Percentiles rank a stretch among this genome's conserved stretches.
Conservation (phyloP, 805 yeast species). For the Kazachstania africana region DNA sequence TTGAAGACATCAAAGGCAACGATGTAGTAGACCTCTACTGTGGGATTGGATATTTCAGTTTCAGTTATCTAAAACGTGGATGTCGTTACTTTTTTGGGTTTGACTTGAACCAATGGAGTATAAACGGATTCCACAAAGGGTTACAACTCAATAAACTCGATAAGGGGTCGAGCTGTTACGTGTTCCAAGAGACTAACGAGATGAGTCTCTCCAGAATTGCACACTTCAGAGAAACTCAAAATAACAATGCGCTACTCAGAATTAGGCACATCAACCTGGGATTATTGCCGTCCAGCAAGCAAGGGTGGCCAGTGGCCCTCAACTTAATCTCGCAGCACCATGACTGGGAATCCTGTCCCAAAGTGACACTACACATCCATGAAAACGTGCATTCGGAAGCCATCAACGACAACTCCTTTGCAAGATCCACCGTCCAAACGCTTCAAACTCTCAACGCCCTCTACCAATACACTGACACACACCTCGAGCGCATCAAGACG, state of each 20-base stretch:
- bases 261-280: slow-evolving; percentile 63
- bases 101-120: slow-evolving; percentile 81
- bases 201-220: slow-evolving; percentile 33
- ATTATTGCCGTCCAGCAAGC: slow-evolving; percentile 57
- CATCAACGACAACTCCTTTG: slow-evolving; percentile 20
- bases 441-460: slow-evolving; percentile 1
- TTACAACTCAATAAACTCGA: slow-evolving; percentile 30
- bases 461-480: slow-evolving; percentile 13
- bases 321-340: slow-evolving; percentile 6
- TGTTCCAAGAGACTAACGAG: slow-evolving; percentile 58
- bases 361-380: slow-evolving; percentile 49
- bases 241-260: slow-evolving; percentile 18
- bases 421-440: slow-evolving; percentile 2
- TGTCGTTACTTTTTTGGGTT: slow-evolving; percentile 55
- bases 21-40: slow-evolving; percentile 61
- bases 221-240: slow-evolving; percentile 8
- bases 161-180: slow-evolving; percentile 17
- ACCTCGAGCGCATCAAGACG: slow-evolving; percentile 60
- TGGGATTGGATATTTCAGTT: slow-evolving; percentile 78
- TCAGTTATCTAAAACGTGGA: slow-evolving; percentile 47
- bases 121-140: slow-evolving; percentile 56
- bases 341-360: slow-evolving; percentile 5
- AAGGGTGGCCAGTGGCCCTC: slow-evolving; percentile 45
- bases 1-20: slow-evolving; percentile 26
- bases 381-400: slow-evolving; percentile 49